Percentiles rank a stretch among this genome's conserved stretches.
phyloP scores from a whole-genome alignment of 176 grass and related monocot species.

The Musa schizocarpa region DNA sequence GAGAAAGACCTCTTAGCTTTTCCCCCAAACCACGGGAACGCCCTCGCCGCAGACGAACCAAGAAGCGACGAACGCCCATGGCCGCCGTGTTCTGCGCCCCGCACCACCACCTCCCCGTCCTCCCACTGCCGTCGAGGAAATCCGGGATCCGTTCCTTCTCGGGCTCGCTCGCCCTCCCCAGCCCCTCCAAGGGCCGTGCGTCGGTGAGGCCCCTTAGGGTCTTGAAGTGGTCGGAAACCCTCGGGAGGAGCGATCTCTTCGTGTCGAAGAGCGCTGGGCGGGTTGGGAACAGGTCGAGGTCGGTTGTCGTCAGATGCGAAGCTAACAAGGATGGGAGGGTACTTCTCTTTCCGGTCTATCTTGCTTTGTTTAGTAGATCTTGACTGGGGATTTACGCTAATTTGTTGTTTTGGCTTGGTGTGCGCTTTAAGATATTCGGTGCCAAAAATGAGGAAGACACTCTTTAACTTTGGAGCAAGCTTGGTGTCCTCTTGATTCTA shows the following conservation, averaged over 20 bases:
- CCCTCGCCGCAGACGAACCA: neutral
- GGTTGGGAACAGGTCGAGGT: constrained; percentile 5
- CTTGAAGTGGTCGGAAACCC: constrained; percentile 27
- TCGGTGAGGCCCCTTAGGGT: constrained; percentile 12
- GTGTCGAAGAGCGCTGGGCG: constrained; percentile 16
- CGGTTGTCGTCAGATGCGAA: constrained; percentile 33
- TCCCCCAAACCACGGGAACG: too few species aligned
- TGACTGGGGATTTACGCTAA: neutral
- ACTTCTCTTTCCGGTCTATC: constrained; percentile 11
- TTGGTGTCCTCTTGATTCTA: neutral
- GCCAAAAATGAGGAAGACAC: too few species aligned
- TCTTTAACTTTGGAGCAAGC: too few species aligned
- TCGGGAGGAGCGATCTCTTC: constrained; percentile 8
- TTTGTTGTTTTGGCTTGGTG: too few species aligned
- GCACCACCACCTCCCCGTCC: neutral
- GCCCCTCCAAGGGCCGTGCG: constrained; percentile 10
- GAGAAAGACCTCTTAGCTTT: neutral
- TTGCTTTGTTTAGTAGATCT: neutral
- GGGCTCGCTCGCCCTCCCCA: neutral
- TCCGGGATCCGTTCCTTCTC: neutral
- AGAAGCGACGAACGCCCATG: neutral
- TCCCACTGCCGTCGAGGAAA: neutral
- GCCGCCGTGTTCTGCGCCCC: neutral
- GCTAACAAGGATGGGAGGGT: constrained; percentile 41
- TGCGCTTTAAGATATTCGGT: too few species aligned